Evolutionary conservation across 345 rosid genomes (phyloP).

Genomic region (Lepidium didymum): DNA sequence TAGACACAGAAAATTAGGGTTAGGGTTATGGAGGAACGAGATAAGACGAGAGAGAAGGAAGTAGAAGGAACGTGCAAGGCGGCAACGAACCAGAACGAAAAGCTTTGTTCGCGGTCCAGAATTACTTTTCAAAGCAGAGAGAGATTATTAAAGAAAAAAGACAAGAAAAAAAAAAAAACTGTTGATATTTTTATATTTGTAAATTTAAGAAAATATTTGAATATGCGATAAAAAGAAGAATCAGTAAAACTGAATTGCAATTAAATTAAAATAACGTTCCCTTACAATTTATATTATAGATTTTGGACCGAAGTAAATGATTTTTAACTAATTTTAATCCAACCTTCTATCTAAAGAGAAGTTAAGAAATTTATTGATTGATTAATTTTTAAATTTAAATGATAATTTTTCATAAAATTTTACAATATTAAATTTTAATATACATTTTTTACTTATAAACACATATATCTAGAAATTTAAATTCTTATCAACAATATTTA

Average conservation of each 20-base stretch:
- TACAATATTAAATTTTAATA: too few relatives aligned
- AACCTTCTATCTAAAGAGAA: neutral
- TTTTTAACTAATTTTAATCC: neutral
- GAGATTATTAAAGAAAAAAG: neutral
- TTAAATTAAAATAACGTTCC: neutral
- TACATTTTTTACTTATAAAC: too few relatives aligned
- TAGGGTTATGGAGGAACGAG: conserved; percentile 50
- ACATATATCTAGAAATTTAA: too few relatives aligned
- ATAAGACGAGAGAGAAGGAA: conserved; percentile 13
- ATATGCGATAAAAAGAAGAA: neutral
- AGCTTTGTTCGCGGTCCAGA: conserved; percentile 52
- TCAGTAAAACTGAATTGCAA: neutral
- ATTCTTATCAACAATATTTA: too few relatives aligned
- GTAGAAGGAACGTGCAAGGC: conserved; percentile 52
- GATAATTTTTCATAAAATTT: neutral
- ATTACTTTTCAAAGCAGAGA: conserved; percentile 36
- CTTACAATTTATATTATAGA: neutral
- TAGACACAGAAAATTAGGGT: conserved; percentile 11
- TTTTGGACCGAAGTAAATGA: neutral
- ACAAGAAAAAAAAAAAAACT: conserved; percentile 1
- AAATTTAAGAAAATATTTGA: neutral
- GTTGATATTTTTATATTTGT: neutral
- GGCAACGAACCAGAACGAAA: conserved; percentile 45
- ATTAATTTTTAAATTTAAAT: neutral
- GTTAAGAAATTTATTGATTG: neutral